Conservation (phyloP, 2,329 filamentous ascomycete species). For the Cladosporium sp. region DNA sequence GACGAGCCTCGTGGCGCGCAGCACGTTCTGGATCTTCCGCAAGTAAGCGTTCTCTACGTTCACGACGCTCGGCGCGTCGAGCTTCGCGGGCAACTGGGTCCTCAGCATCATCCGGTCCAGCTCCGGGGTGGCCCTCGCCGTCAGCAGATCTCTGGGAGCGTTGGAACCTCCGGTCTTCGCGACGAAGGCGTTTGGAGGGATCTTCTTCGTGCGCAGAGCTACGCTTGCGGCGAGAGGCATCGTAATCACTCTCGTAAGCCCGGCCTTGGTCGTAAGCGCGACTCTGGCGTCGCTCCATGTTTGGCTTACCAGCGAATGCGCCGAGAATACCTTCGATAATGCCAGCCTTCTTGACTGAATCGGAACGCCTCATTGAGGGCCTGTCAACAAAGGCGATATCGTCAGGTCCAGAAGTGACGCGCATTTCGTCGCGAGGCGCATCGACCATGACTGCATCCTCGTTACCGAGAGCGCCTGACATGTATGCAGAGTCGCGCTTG, state of each 20-base stretch:
- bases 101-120: slow-evolving; percentile 32
- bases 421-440: slow-evolving; percentile 44
- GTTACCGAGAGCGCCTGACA: slow-evolving; percentile 40
- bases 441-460: slow-evolving; percentile 46
- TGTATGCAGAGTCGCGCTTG: slow-evolving; percentile 42
- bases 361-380: slow-evolving; percentile 58
- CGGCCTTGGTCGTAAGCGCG: slow-evolving; percentile 34
- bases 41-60: slow-evolving; percentile 39
- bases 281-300: slow-evolving; percentile 32
- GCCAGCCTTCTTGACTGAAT: slow-evolving; percentile 56
- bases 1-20: slow-evolving; percentile 21
- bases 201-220: slow-evolving; percentile 36
- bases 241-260: slow-evolving; percentile 39
- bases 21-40: slow-evolving; percentile 39
- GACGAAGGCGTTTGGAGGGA: slow-evolving; percentile 37
- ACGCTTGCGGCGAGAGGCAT: slow-evolving; percentile 34
- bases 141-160: slow-evolving; percentile 34
- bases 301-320: slow-evolving; percentile 35
- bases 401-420: slow-evolving; percentile 49
- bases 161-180: slow-evolving; percentile 38
- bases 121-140: slow-evolving; percentile 30
- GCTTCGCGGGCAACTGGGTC: slow-evolving; percentile 31
- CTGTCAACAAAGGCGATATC: slow-evolving; percentile 56
- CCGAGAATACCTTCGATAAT: slow-evolving; percentile 59
- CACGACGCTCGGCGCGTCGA: slow-evolving; percentile 38